phyloP scores from a whole-genome alignment of 768 basidiomycete genomes.

The Pisolithus tinctorius region DNA sequence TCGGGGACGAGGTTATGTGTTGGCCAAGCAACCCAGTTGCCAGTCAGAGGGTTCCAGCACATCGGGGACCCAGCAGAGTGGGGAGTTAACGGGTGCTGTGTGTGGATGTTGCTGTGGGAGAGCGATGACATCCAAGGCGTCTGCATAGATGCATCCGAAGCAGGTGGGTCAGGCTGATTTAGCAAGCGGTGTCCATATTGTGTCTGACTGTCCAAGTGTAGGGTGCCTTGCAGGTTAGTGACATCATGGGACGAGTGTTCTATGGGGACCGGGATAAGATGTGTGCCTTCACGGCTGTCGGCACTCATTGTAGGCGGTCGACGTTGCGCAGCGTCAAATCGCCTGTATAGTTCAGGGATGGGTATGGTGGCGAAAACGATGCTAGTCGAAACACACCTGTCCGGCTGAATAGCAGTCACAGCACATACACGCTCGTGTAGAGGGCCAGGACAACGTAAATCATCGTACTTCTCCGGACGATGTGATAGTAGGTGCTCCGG shows the following conservation, averaged over 20 bases:
- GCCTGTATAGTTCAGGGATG: slow-evolving; percentile 19
- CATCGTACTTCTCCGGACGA: slow-evolving; percentile 12
- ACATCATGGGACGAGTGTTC: slow-evolving; percentile 17
- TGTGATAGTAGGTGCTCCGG: slow-evolving; percentile 17
- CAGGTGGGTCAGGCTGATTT: slow-evolving; percentile 18
- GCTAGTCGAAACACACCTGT: slow-evolving; percentile 31
- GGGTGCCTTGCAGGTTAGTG: slow-evolving; percentile 19
- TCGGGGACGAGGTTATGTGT: slow-evolving; percentile 19
- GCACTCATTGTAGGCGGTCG: slow-evolving; percentile 16
- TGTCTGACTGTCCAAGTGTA: slow-evolving; percentile 19
- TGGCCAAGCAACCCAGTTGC: slow-evolving; percentile 26
- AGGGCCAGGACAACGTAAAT: slow-evolving; percentile 10
- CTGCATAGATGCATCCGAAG: slow-evolving; percentile 16
- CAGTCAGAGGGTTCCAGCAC: slow-evolving; percentile 25
- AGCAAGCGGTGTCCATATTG: slow-evolving; percentile 20
- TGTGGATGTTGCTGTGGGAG: slow-evolving; percentile 12
- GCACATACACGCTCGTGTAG: slow-evolving; percentile 9
- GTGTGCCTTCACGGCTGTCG: slow-evolving; percentile 16
- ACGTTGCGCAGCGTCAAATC: slow-evolving; percentile 15
- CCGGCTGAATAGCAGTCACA: slow-evolving; percentile 17
- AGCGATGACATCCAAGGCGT: slow-evolving; percentile 23
- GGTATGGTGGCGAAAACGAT: slow-evolving; percentile 33
- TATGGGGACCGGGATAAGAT: slow-evolving; percentile 14
- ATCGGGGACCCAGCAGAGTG: slow-evolving; percentile 23
- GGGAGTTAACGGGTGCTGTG: slow-evolving; percentile 23